A percentile compares a stretch with the other conserved stretches of the same genome.
Evolutionary conservation across 805 yeast genomes (phyloP).

Genomic region (Saccharomyces kudriavzevii): DNA sequence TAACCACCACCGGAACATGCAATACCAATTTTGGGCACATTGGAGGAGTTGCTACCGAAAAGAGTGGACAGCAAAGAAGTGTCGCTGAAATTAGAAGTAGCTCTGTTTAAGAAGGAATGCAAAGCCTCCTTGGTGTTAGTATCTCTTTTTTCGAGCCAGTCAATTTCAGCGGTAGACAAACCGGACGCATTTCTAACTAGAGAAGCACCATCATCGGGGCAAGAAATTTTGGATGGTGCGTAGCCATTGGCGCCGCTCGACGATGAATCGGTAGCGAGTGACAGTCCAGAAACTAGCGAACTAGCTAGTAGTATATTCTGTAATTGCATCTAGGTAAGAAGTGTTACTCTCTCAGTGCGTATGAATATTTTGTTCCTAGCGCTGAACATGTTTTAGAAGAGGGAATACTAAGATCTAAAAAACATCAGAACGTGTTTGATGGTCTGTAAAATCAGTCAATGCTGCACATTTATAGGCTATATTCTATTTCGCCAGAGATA

Average conservation of each 20-base stretch:
- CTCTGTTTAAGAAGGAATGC: constrained; percentile 11
- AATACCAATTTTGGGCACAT: constrained; percentile 39
- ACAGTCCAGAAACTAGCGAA: not conserved
- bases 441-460: not conserved
- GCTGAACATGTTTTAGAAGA: constrained; percentile 32
- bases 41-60: constrained; percentile 21
- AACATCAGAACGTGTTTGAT: constrained; percentile 29
- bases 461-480: not conserved
- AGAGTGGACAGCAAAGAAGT: constrained; percentile 7
- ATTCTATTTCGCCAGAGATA: not conserved
- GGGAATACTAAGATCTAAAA: constrained; percentile 59
- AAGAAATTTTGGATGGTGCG: constrained; percentile 47
- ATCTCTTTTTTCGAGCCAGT: constrained; percentile 38
- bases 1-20: constrained; percentile 82
- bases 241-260: constrained; percentile 40
- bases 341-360: not conserved
- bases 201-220: constrained; percentile 35
- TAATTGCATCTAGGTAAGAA: not conserved
- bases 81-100: constrained; percentile 20
- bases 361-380: not conserved
- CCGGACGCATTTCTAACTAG: constrained; percentile 38
- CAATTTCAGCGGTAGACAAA: constrained; percentile 37
- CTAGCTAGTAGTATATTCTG: not conserved
- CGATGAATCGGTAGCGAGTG: not conserved
- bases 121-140: constrained; percentile 8